phyloP scores from a whole-genome alignment of 129 eudicot genomes.

The Lonicera japonica region DNA sequence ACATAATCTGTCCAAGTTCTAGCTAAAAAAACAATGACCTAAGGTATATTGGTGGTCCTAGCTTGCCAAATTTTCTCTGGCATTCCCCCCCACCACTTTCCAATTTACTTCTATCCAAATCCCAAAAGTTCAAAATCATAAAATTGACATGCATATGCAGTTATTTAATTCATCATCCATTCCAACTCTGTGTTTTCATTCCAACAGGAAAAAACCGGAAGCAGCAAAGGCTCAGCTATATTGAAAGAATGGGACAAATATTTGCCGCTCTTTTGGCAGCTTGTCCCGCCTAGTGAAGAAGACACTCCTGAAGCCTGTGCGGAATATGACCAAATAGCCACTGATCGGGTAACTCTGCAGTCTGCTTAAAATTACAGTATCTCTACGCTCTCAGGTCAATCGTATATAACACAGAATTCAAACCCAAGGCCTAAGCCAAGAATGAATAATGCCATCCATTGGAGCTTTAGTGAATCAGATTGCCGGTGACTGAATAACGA shows the following conservation, averaged over 20 bases:
- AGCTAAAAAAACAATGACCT: not conserved
- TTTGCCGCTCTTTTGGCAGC: slow-evolving; percentile 93
- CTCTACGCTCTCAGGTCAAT: too few relatives aligned
- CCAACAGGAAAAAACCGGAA: slow-evolving; percentile 88
- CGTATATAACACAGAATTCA: not conserved
- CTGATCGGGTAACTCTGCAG: slow-evolving; percentile 64
- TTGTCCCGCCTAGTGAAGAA: slow-evolving; percentile 99
- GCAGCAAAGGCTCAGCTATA: slow-evolving; percentile 69
- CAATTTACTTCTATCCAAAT: too few relatives aligned
- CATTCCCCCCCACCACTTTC: not conserved
- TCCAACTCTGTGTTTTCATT: not conserved
- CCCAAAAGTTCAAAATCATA: too few relatives aligned
- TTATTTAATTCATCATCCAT: not conserved
- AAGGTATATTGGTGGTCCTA: not conserved
- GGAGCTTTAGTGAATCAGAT: not conserved
- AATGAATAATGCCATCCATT: slow-evolving; percentile 10
- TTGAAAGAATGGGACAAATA: slow-evolving; percentile 95
- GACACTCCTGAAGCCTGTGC: slow-evolving; percentile 99
- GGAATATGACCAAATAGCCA: slow-evolving; percentile 56
- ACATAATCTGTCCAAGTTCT: not conserved
- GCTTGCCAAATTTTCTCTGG: not conserved
- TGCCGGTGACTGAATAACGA: not conserved
- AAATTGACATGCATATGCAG: too few relatives aligned
- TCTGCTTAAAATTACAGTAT: slow-evolving; percentile 39
- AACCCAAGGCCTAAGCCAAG: slow-evolving; percentile 6